Conservation (phyloP, 2,329 filamentous ascomycete species). For the Calonectria pseudoturangicola region DNA sequence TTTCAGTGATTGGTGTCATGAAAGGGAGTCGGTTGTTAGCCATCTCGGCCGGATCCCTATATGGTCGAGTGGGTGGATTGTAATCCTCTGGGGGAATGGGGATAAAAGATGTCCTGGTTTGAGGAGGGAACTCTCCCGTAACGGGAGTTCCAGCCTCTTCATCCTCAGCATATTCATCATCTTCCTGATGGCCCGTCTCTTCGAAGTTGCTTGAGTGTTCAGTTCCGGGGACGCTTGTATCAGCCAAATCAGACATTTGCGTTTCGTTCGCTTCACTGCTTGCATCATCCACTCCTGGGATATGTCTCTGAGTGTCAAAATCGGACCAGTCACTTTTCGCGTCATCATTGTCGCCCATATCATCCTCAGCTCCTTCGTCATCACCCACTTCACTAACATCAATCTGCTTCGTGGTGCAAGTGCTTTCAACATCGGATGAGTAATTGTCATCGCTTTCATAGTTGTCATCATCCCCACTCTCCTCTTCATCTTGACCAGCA, state of each 20-base stretch:
- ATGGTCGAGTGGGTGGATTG: slow-evolving; percentile 85
- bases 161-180: slow-evolving; percentile 61
- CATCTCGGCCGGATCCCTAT: slow-evolving; percentile 85
- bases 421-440: slow-evolving; percentile 90
- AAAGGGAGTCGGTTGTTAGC: slow-evolving; percentile 96
- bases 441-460: slow-evolving; percentile 86
- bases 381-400: slow-evolving; percentile 67
- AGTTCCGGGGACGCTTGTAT: slow-evolving; percentile 55
- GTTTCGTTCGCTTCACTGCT: slow-evolving; percentile 61
- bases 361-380: slow-evolving; percentile 66
- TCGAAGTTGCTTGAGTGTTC: slow-evolving; percentile 49
- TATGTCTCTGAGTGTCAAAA: slow-evolving; percentile 84
- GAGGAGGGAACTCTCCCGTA: slow-evolving; percentile 65
- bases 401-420: slow-evolving; percentile 83
- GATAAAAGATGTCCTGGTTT: slow-evolving; percentile 80
- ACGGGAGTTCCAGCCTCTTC: slow-evolving; percentile 65
- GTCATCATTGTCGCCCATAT: slow-evolving; percentile 65
- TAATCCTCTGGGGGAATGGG: slow-evolving; percentile 91
- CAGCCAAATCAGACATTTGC: slow-evolving; percentile 63
- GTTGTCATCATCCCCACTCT: slow-evolving; percentile 77
- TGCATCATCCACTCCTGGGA: slow-evolving; percentile 68
- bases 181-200: slow-evolving; percentile 34
- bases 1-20: slow-evolving; percentile 98
- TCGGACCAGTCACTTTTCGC: slow-evolving; percentile 89
- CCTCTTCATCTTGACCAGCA: slow-evolving; percentile 57